phyloP scores from a whole-genome alignment of 1,139 yeast genomes.

The Spathaspora sp. region DNA sequence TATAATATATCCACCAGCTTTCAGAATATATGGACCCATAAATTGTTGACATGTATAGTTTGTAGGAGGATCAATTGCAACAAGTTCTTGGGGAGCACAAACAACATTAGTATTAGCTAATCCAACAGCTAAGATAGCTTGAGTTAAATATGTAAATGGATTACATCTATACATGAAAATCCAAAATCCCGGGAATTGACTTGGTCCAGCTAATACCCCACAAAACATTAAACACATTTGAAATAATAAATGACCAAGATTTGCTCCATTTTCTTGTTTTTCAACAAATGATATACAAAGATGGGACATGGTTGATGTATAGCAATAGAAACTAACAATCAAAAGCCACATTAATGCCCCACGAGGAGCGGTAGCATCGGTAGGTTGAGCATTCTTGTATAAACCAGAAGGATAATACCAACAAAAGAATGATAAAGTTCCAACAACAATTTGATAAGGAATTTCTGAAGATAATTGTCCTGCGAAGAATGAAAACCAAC shows the following conservation, averaged over 20 bases:
- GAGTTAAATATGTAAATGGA: constrained; percentile 64
- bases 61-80: constrained; percentile 34
- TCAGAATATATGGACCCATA: constrained; percentile 42
- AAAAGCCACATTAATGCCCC: constrained; percentile 48
- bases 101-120: constrained; percentile 24
- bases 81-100: constrained; percentile 27
- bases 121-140: constrained; percentile 26
- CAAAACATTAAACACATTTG: constrained; percentile 35
- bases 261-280: constrained; percentile 40
- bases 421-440: constrained; percentile 66
- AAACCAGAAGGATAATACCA: constrained; percentile 85
- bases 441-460: constrained; percentile 70
- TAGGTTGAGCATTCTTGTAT: constrained; percentile 51
- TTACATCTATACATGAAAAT: constrained; percentile 62
- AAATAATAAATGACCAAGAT: constrained; percentile 27
- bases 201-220: constrained; percentile 32
- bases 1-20: constrained; percentile 51
- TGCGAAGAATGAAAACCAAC: constrained; percentile 40
- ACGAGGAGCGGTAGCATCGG: constrained; percentile 26
- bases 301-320: constrained; percentile 38
- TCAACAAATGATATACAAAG: constrained; percentile 39
- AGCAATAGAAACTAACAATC: constrained; percentile 37
- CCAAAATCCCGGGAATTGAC: constrained; percentile 37
- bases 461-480: constrained; percentile 72
- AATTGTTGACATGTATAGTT: constrained; percentile 58